phyloP scores from a whole-genome alignment of 176 grass and related monocot genomes.

The Saccharum spontaneum region DNA sequence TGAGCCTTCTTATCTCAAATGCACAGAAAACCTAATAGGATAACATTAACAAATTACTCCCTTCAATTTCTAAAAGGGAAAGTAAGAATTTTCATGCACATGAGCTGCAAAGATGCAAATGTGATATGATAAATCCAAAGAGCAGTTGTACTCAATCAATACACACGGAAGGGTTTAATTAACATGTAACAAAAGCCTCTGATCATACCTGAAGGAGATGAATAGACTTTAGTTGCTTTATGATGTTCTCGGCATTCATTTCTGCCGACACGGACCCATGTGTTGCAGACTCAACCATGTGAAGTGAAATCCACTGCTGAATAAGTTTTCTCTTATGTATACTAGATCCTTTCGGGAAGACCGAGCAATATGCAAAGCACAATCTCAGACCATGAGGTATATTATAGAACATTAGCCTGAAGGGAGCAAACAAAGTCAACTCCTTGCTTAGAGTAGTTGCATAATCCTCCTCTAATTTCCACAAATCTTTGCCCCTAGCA shows the following conservation, averaged over 20 bases:
- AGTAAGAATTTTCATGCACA: too few species aligned
- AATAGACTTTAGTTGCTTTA: conserved; percentile 5
- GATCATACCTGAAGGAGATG: neutral
- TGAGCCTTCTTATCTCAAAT: too few species aligned
- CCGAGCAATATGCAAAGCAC: conserved; percentile 5
- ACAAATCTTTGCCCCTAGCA: conserved; percentile 5
- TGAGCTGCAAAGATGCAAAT: neutral
- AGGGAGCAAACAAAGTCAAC: conserved; percentile 11
- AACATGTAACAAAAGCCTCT: neutral
- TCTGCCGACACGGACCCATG: neutral
- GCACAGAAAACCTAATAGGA: too few species aligned
- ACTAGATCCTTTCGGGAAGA: conserved; percentile 8
- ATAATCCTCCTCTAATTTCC: conserved; percentile 18
- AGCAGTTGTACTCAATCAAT: neutral
- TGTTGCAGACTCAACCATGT: conserved; percentile 1
- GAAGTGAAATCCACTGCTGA: conserved; percentile 17
- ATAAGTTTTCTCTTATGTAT: conserved; percentile 12
- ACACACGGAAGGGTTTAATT: too few species aligned
- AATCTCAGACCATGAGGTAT: conserved; percentile 5
- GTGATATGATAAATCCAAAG: neutral
- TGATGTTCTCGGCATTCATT: conserved; percentile 2
- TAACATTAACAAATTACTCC: too few species aligned
- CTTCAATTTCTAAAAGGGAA: too few species aligned
- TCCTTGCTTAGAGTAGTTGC: neutral
- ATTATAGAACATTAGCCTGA: conserved; percentile 9